Conservation (phyloP, 768 basidiomycete species). For the Guyanaporus albipodus region DNA sequence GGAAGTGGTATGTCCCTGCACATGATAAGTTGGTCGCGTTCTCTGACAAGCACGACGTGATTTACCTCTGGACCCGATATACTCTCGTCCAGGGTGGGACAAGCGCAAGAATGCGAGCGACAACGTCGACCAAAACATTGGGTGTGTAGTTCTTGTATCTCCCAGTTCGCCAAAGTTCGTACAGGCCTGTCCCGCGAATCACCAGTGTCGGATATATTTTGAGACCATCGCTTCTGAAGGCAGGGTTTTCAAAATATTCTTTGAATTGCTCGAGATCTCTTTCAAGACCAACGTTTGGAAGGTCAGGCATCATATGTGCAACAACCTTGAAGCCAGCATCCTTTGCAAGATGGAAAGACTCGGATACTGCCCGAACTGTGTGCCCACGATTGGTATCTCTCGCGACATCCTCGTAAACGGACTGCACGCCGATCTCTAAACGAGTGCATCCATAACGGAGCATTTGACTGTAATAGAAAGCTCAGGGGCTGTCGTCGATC, state of each 20-base stretch:
- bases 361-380: slow-evolving; percentile 94
- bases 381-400: slow-evolving; percentile 98
- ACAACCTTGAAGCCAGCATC: slow-evolving; percentile 99
- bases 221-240: slow-evolving; percentile 93
- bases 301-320: slow-evolving; percentile 99
- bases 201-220: slow-evolving; percentile 99
- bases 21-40: background rate
- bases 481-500: background rate
- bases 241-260: slow-evolving; percentile 98
- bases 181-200: slow-evolving; percentile 93
- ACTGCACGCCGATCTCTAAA: slow-evolving; percentile 97
- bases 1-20: slow-evolving; percentile 93
- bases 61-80: slow-evolving; percentile 92
- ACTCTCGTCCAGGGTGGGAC: slow-evolving; percentile 99
- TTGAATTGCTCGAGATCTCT: slow-evolving; percentile 98
- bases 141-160: slow-evolving; percentile 99
- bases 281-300: slow-evolving; percentile 96
- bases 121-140: slow-evolving; percentile 97
- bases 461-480: slow-evolving; percentile 74
- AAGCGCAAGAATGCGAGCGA: slow-evolving; percentile 91
- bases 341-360: slow-evolving; percentile 96
- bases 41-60: slow-evolving; percentile 1
- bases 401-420: slow-evolving; percentile 98
- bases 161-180: slow-evolving; percentile 96
- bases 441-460: slow-evolving; percentile 98